Conservation (phyloP, 2,329 filamentous ascomycete genomes). For the Fusarium burgessii region DNA sequence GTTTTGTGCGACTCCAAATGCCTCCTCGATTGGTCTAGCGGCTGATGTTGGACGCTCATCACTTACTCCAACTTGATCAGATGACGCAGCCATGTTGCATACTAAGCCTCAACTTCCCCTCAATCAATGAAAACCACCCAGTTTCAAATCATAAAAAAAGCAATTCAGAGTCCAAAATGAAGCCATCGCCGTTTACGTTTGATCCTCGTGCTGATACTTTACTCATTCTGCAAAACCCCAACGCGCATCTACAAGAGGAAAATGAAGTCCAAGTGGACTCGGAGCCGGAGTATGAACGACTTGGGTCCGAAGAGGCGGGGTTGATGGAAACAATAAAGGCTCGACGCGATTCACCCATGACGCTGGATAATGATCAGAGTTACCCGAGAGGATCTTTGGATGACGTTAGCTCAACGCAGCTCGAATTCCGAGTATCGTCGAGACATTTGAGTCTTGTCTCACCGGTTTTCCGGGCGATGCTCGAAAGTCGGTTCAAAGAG, state of each 20-base stretch:
- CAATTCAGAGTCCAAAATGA: slow-evolving; percentile 5
- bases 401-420: not conserved
- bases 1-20: slow-evolving; percentile 1
- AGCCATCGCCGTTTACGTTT: slow-evolving; percentile 19
- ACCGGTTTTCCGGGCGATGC: slow-evolving; percentile 31
- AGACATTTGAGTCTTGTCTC: slow-evolving; percentile 32
- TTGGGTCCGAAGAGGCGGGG: slow-evolving; percentile 13
- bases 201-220: slow-evolving; percentile 24
- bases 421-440: slow-evolving; percentile 27
- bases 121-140: slow-evolving; percentile 2
- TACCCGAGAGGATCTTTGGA: slow-evolving; percentile 4
- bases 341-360: slow-evolving; percentile 23
- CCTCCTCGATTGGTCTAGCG: slow-evolving; percentile 19
- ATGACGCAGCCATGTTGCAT: slow-evolving; percentile 30
- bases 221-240: slow-evolving; percentile 19
- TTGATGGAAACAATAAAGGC: slow-evolving; percentile 2
- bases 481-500: slow-evolving; percentile 21
- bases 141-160: slow-evolving; percentile 1
- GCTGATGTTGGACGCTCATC: slow-evolving; percentile 10
- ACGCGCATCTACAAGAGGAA: not conserved
- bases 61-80: slow-evolving; percentile 30
- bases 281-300: slow-evolving; percentile 21
- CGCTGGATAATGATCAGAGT: slow-evolving; percentile 13
- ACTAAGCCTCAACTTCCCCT: slow-evolving; percentile 24
- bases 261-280: slow-evolving; percentile 14